Evolutionary conservation across 2,329 filamentous ascomycete species (phyloP).

Genomic region (Phialocephala sp.): DNA sequence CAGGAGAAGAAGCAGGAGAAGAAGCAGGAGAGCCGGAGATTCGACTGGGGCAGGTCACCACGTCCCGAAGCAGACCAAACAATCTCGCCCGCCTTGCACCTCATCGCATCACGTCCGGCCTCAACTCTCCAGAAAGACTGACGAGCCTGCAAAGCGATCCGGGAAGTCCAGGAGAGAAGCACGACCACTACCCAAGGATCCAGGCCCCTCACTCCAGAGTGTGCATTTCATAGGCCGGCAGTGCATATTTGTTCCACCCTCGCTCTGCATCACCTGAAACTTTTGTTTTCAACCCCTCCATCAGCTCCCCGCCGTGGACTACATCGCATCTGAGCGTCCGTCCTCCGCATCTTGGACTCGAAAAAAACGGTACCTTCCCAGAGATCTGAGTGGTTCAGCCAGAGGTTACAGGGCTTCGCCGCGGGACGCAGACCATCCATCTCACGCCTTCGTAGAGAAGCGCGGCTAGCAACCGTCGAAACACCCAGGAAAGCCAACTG

Average conservation of each 20-base stretch:
- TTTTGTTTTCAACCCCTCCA: slow-evolving; percentile 12
- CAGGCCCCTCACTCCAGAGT: neutral
- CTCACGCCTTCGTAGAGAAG: neutral
- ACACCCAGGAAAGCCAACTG: neutral
- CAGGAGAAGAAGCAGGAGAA: neutral
- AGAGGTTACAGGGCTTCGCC: neutral
- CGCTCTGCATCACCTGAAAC: slow-evolving; percentile 18
- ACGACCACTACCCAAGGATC: slow-evolving; percentile 15
- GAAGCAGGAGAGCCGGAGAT: neutral
- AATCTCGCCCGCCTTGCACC: neutral
- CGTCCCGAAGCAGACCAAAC: neutral
- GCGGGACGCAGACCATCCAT: neutral
- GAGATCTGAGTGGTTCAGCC: neutral
- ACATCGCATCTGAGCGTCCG: neutral
- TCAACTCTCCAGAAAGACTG: neutral
- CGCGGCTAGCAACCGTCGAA: neutral
- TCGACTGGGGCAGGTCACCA: slow-evolving; percentile 4
- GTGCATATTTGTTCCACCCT: slow-evolving; percentile 6
- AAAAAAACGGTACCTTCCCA: neutral
- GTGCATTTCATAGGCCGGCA: neutral
- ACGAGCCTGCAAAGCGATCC: neutral
- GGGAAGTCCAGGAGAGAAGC: neutral
- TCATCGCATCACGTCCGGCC: neutral
- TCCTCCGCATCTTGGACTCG: neutral
- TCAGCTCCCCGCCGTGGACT: neutral